These are phyloP conservation scores for Malus fusca DNA, from an alignment of 306 rosid genomes.

Conservation along the genomic window DNA sequence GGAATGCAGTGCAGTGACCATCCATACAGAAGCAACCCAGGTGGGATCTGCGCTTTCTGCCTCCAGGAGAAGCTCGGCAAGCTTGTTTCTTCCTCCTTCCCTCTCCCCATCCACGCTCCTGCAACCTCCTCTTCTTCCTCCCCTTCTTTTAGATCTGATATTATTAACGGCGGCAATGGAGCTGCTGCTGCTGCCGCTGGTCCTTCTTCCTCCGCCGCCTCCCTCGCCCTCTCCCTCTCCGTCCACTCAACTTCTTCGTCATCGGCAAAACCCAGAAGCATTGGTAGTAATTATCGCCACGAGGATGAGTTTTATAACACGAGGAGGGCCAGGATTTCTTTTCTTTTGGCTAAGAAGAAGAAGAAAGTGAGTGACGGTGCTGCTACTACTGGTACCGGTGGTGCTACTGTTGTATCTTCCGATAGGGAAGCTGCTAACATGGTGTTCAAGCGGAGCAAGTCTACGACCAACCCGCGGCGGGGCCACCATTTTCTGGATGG, in stretches of 20 bases:
- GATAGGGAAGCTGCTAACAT: slow-evolving; percentile 19
- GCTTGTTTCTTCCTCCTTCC: slow-evolving; percentile 75
- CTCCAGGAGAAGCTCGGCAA: slow-evolving; percentile 95
- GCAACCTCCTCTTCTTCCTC: slow-evolving; percentile 66
- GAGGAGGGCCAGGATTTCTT: slow-evolving; percentile 51
- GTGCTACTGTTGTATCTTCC: background rate
- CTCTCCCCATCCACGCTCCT: slow-evolving; percentile 55
- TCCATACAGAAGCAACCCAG: slow-evolving; percentile 71
- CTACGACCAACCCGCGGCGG: slow-evolving; percentile 61
- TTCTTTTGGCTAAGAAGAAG: slow-evolving; percentile 62
- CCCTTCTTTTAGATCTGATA: slow-evolving; percentile 69
- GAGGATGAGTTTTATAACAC: slow-evolving; percentile 20
- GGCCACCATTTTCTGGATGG: slow-evolving; percentile 15
- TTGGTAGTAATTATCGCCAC: slow-evolving; percentile 12
- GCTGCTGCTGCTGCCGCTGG: background rate
- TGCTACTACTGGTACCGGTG: background rate
- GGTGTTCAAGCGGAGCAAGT: slow-evolving; percentile 71
- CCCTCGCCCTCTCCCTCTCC: slow-evolving; percentile 28
- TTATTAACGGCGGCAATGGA: background rate
- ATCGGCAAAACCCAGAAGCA: slow-evolving; percentile 3
- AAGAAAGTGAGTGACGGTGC: slow-evolving; percentile 25
- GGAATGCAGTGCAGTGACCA: slow-evolving; percentile 90
- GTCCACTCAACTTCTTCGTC: slow-evolving; percentile 12
- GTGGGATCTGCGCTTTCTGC: slow-evolving; percentile 95
- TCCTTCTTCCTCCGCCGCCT: slow-evolving; percentile 10